Conservation (phyloP, 2,329 filamentous ascomycete species). For the Diaporthe vexans region DNA sequence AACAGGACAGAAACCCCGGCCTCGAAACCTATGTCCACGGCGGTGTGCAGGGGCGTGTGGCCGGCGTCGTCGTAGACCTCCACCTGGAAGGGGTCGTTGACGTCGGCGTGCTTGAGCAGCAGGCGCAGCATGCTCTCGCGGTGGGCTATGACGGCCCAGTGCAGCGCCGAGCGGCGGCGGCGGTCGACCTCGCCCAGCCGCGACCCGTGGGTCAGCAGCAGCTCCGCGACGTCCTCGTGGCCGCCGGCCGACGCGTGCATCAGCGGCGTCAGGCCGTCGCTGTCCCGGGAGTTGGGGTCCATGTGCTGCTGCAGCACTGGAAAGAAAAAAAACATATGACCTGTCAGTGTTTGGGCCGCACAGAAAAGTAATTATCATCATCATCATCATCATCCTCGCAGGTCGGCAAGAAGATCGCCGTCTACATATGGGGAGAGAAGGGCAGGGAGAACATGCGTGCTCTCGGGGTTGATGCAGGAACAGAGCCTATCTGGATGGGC, state of each 20-base stretch:
- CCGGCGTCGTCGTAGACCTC: background rate
- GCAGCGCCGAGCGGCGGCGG: conserved; percentile 42
- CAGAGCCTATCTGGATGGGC: background rate
- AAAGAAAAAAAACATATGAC: background rate
- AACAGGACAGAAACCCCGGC: background rate
- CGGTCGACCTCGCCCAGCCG: conserved; percentile 33
- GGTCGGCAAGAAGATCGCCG: background rate
- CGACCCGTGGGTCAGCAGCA: conserved; percentile 43
- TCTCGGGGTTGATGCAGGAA: background rate
- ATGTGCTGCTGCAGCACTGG: background rate
- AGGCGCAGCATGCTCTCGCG: conserved; percentile 42
- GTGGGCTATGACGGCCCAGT: conserved; percentile 43
- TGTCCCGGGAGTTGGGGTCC: conserved; percentile 38
- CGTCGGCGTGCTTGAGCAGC: conserved; percentile 40
- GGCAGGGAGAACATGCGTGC: too few species aligned
- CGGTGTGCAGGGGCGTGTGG: background rate
- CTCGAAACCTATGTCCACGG: background rate
- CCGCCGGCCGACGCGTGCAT: conserved; percentile 44
- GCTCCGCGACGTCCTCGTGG: conserved; percentile 40
- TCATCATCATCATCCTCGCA: background rate
- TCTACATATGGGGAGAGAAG: background rate
- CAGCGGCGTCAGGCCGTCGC: conserved; percentile 46
- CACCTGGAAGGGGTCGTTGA: background rate
- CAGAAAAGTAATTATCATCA: too few species aligned
- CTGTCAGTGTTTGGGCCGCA: background rate